phyloP scores from a whole-genome alignment of 495 filamentous ascomycete genomes.

The Penicillium odoratum region DNA sequence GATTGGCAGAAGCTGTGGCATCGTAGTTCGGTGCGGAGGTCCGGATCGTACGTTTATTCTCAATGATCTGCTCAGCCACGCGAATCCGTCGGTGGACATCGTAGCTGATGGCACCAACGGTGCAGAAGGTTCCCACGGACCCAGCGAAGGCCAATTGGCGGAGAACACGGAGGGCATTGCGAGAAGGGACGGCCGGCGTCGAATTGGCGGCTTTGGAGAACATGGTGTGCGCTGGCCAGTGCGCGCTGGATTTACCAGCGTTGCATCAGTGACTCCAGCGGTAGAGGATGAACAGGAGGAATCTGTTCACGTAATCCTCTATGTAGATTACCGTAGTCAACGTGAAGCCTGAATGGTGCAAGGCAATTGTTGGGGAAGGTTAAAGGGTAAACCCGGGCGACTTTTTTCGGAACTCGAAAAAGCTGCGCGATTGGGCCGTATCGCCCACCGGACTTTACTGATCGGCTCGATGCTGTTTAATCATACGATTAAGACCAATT shows the following conservation, averaged over 20 bases:
- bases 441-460: slow-evolving; percentile 19
- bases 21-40: slow-evolving; percentile 47
- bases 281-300: not conserved
- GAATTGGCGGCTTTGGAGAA: slow-evolving; percentile 32
- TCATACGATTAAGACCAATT: not conserved
- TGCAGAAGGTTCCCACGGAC: slow-evolving; percentile 42
- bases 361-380: slow-evolving; percentile 13
- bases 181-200: slow-evolving; percentile 41
- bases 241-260: slow-evolving; percentile 25
- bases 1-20: slow-evolving; percentile 42
- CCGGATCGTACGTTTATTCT: slow-evolving; percentile 46
- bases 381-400: slow-evolving; percentile 21
- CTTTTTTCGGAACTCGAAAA: slow-evolving; percentile 26
- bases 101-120: slow-evolving; percentile 43
- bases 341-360: not conserved
- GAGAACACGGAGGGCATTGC: slow-evolving; percentile 47
- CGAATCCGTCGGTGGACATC: slow-evolving; percentile 44
- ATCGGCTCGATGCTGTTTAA: slow-evolving; percentile 16
- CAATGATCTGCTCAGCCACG: slow-evolving; percentile 44
- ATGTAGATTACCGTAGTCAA: not conserved
- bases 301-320: not conserved
- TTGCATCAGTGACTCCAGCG: slow-evolving; percentile 19
- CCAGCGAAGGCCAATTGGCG: slow-evolving; percentile 46
- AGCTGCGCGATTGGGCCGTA: slow-evolving; percentile 22
- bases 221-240: slow-evolving; percentile 34